Evolutionary conservation across 1,139 yeast species (phyloP).

Genomic region (Saccharomyces pastorianus): DNA sequence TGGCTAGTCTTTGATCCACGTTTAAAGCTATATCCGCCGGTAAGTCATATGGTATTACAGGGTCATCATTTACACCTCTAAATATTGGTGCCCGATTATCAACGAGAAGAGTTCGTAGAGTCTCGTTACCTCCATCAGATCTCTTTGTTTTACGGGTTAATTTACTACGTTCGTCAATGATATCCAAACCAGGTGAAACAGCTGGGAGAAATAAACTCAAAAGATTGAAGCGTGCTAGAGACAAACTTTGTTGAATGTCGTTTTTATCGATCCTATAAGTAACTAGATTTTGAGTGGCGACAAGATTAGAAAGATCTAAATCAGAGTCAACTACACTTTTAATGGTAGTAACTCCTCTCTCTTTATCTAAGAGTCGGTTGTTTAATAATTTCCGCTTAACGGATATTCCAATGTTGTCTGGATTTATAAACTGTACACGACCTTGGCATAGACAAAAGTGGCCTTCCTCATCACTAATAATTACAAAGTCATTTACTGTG

Average conservation of each 20-base stretch:
- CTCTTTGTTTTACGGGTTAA: conserved; percentile 11
- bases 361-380: conserved; percentile 26
- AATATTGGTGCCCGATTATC: conserved; percentile 47
- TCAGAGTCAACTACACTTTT: conserved; percentile 14
- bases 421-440: conserved; percentile 38
- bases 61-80: conserved; percentile 11
- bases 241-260: conserved; percentile 66
- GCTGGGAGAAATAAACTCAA: conserved; percentile 51
- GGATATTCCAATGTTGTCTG: conserved; percentile 34
- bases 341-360: conserved; percentile 4
- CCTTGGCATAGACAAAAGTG: conserved; percentile 71
- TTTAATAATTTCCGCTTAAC: conserved; percentile 48
- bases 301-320: conserved; percentile 2
- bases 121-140: conserved; percentile 44
- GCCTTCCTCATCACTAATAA: conserved; percentile 74
- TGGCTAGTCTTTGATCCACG: conserved; percentile 61
- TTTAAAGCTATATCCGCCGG: conserved; percentile 38
- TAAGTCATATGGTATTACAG: conserved; percentile 25
- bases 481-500: conserved; percentile 46
- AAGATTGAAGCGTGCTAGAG: conserved; percentile 67
- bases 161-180: conserved; percentile 12
- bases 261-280: conserved; percentile 71
- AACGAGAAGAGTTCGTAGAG: conserved; percentile 52
- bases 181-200: conserved; percentile 8
- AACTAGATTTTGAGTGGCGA: conserved; percentile 15